Conservation (phyloP, 495 filamentous ascomycete species). For the Xylaria flabelliformis region DNA sequence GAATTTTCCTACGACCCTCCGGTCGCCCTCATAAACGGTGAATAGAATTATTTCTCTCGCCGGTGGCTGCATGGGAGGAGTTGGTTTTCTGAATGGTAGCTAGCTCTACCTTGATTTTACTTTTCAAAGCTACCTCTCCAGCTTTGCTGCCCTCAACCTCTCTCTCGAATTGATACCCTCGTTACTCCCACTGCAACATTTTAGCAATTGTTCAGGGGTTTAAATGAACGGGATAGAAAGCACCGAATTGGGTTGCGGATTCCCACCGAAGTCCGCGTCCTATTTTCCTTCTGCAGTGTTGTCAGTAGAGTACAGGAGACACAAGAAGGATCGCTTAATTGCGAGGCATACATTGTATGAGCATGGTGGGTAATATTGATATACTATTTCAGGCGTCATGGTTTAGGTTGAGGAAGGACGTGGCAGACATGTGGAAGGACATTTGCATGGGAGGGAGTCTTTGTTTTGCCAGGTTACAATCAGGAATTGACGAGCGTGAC, state of each 20-base stretch:
- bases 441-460: constrained; percentile 16
- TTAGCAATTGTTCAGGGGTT: background rate
- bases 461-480: constrained; percentile 7
- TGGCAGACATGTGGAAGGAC: background rate
- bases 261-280: background rate
- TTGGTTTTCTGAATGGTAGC: background rate
- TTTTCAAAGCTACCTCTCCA: background rate
- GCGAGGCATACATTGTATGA: background rate
- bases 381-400: constrained; percentile 5
- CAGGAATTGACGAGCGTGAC: background rate
- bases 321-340: background rate
- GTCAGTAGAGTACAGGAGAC: background rate
- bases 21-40: background rate
- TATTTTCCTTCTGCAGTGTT: background rate
- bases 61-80: constrained; percentile 1
- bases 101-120: background rate
- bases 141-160: background rate
- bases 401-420: background rate
- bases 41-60: background rate
- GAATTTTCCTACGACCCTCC: background rate
- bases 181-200: background rate
- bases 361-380: background rate
- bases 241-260: background rate
- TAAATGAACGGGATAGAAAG: background rate
- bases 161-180: background rate